These are phyloP conservation scores for Dovyalis caffra DNA, from an alignment of 345 rosid genomes.

Conservation along the genomic window DNA sequence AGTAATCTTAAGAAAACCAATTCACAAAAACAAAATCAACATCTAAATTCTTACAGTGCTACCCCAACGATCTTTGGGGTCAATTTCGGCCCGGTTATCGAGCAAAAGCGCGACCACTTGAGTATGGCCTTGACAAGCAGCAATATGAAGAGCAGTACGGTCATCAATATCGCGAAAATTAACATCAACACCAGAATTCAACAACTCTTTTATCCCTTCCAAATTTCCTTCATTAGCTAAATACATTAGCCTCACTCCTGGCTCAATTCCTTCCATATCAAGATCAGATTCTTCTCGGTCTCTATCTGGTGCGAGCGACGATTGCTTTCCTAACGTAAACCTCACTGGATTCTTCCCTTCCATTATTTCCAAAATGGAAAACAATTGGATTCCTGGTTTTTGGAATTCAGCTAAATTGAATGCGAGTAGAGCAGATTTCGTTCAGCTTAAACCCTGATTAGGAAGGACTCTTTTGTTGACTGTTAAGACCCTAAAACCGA, in stretches of 20 bases:
- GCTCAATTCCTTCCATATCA: constrained; percentile 38
- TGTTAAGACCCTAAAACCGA: not conserved
- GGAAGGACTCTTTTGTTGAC: too few species aligned
- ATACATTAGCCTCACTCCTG: constrained; percentile 69
- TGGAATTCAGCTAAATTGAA: too few species aligned
- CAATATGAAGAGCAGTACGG: constrained; percentile 86
- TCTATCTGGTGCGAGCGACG: constrained; percentile 72
- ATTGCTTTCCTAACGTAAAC: constrained; percentile 58
- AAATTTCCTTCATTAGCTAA: constrained; percentile 66
- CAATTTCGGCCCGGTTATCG: constrained; percentile 50
- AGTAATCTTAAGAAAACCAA: not conserved
- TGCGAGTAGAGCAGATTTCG: not conserved
- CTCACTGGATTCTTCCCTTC: constrained; percentile 46
- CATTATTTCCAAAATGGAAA: constrained; percentile 32
- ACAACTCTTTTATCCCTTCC: constrained; percentile 64
- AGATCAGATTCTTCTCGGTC: constrained; percentile 37
- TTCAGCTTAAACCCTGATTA: not conserved
- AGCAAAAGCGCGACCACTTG: constrained; percentile 65
- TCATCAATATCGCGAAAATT: constrained; percentile 81
- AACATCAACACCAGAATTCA: constrained; percentile 63
- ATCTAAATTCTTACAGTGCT: constrained; percentile 69
- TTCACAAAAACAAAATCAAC: too few species aligned
- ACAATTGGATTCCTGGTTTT: not conserved
- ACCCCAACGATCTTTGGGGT: constrained; percentile 85
- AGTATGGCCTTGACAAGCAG: constrained; percentile 74